Percentiles rank a stretch among this genome's conserved stretches.
These are phyloP conservation scores for Oxytropis ochrocephala DNA, from an alignment of 306 rosid species.

Conservation along the genomic window DNA sequence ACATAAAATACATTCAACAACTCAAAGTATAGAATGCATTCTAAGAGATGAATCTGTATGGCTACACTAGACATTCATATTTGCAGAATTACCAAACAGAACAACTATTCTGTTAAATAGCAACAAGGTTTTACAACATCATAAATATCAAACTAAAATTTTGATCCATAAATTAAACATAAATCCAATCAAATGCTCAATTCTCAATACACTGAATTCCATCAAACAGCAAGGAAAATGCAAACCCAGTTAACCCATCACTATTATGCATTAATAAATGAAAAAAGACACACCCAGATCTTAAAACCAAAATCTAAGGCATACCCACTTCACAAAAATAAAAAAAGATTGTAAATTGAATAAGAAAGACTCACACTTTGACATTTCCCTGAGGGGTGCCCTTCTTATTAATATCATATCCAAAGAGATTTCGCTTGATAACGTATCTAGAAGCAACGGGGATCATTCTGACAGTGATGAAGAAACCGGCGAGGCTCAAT, in stretches of 20 bases:
- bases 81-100: not conserved
- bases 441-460: conserved; percentile 85
- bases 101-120: not conserved
- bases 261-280: not conserved
- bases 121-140: not conserved
- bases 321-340: not conserved
- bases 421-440: conserved; percentile 65
- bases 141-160: not conserved
- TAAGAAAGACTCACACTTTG: conserved; percentile 62
- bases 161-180: not conserved
- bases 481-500: conserved; percentile 56
- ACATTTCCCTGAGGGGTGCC: conserved; percentile 72
- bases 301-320: conserved; percentile 15
- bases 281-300: not conserved
- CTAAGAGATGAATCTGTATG: not conserved
- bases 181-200: conserved; percentile 7
- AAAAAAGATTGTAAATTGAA: not conserved
- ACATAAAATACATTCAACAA: not conserved
- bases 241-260: not conserved
- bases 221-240: not conserved
- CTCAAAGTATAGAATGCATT: not conserved
- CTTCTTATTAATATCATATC: conserved; percentile 86
- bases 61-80: not conserved
- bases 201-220: not conserved
- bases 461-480: conserved; percentile 58